Base-by-base conservation (phyloP, 1,284 basidiomycete species). In the Sporisorium sorghi region DNA sequence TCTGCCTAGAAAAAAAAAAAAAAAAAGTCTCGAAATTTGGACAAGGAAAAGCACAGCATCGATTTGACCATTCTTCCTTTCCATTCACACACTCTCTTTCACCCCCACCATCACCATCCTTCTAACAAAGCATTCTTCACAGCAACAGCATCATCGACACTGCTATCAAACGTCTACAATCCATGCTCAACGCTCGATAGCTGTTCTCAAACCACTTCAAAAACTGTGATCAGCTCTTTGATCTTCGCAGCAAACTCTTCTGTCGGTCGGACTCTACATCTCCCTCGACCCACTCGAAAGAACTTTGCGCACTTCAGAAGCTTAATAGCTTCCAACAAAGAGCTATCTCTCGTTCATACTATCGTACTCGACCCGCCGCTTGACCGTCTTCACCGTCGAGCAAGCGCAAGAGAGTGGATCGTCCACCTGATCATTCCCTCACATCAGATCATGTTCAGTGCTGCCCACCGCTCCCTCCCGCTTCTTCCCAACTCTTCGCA, bases 401-500 rank as follows among this genome's bases (percentile, higher is more conserved):
- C 59, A 62, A 61, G 69, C 62, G 63, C 46, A 39, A 65, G 62
- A 62, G 58, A 66, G 62, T 58, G 63, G 63, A 52, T 26, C 26
- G 8, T 58, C 63, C 60, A 70, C 53, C 67, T 64, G 60, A 57
- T 43, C 62, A 60, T 69, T 39, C 58, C 17, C 37, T 33, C 44
- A 17, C 49, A 54, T 8, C 33, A 66, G 66, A 69, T 55, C 70
- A 76, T 76, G 73, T 61, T 76, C 70, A 70, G 60, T 64, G 69
- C 55, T 59, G 58, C 56, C 58, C 64, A 65, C 54, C 71, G 70
- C 67, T 73, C 69, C 43, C 73, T 76, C 26, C 73, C 69, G 43
- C 73, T 73, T 47, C 62, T 74, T 28, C 64, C 72, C 37, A 76
- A 73, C 66, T 70, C 74, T 59, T 73, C 69, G 26, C 72, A 70